Evolutionary conservation across 164 flowering plant genomes (phyloP), one percentile per base, ranked within the genome.

Genomic region (Berberis thunbergii): DNA sequence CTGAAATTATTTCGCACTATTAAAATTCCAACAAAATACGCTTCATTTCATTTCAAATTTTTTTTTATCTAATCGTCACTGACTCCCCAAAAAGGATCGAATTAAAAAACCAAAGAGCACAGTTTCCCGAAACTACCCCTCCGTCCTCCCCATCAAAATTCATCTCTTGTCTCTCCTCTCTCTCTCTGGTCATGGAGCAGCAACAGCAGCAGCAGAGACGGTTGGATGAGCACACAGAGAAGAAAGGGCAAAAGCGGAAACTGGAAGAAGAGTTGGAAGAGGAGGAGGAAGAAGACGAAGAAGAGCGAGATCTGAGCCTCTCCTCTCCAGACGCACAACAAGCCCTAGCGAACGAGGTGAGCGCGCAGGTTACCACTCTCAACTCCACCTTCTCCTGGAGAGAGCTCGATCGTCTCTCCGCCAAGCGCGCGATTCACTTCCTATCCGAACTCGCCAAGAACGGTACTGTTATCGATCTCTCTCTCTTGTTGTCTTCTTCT

Each of bases 381-480:
- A 55, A 67, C 70, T 43, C 72, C 41, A 57, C 77, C 59, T 87
- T 81, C 76, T 84, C 94, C 0, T 87, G 94, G 94, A 70, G 41
- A 4, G 94, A 87, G 60, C 61, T 82, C 45, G 90, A 90, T 79
- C 91, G 94, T 42, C 79, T 85, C 26, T 78, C 94, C 8, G 87
- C 94, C n/a, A 86, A 86, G 71, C 85, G 90, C 39, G 94, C 97
- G 64, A 81, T 90, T 66, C 88, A 84, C 57, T 74, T 80, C 54
- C 82, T 90, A 39, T 84, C 97, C 50, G 94, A 90, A 72, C 85
- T 87, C 52, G 90, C 97, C 58, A 90, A 87, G 65, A 86, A 86
- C 66, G 97, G 94, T 87, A 65, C 0, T 43, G 9, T 2, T 9
- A 12, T 2, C 45, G 5, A 13, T 39, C 40, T 53, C 57, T 43